A percentile compares a stretch with the other conserved stretches of the same genome.
These are phyloP conservation scores for Sclerotiophoma versabilis DNA, from an alignment of 2,329 filamentous ascomycete species.

Conservation along the genomic window DNA sequence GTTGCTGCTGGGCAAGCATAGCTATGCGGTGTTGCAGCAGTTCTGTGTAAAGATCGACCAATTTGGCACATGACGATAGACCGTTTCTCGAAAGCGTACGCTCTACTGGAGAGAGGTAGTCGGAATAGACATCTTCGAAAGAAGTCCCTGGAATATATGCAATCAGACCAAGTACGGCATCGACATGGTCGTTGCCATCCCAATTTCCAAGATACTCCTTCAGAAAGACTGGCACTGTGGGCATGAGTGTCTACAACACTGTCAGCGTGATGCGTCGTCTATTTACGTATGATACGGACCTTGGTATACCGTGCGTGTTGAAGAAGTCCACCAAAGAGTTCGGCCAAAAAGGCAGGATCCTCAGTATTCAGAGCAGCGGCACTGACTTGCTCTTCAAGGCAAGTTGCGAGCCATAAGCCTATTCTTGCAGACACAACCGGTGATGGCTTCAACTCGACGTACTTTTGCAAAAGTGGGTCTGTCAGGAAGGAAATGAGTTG, in stretches of 20 bases:
- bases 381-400: constrained; percentile 47
- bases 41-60: constrained; percentile 72
- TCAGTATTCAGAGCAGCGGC: constrained; percentile 22
- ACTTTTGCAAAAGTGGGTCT: constrained; percentile 80
- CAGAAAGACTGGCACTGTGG: constrained; percentile 43
- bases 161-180: constrained; percentile 61
- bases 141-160: constrained; percentile 52
- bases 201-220: constrained; percentile 46
- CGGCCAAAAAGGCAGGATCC: constrained; percentile 32
- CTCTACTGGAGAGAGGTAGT: constrained; percentile 53
- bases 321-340: constrained; percentile 43
- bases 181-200: constrained; percentile 44
- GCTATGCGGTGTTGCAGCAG: constrained; percentile 66
- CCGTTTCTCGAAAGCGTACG: constrained; percentile 47
- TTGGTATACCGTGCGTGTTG: constrained; percentile 46
- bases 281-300: constrained; percentile 23
- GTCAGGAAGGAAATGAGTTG: constrained; percentile 79
- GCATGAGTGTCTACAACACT: constrained; percentile 38
- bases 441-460: constrained; percentile 62
- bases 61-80: constrained; percentile 60
- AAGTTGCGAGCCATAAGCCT: constrained; percentile 48
- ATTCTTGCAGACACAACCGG: constrained; percentile 39
- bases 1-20: constrained; percentile 38
- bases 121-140: constrained; percentile 56
- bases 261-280: not conserved